Base-by-base conservation (phyloP, 106 monocot species). In the Acanthochlamys bracteata region DNA sequence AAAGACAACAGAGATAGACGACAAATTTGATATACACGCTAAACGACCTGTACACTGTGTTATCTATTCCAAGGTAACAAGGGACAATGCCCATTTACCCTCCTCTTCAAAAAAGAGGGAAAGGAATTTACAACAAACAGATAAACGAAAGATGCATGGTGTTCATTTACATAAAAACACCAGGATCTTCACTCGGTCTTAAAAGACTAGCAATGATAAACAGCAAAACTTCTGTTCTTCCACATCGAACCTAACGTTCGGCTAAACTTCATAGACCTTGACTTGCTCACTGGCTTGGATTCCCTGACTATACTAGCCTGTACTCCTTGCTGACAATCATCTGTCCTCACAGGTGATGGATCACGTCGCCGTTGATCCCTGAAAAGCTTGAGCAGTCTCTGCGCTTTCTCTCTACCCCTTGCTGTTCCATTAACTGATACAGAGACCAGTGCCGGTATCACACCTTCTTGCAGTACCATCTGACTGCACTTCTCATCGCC, bases 381-480 rank as follows among this genome's bases (percentile, higher is more conserved):
- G 57, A 98, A 98, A 20, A 92, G 59, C 61, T 75, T 71, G 25
- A 98, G 74, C 20, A 98, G 75, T 72, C 63, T 79, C 65, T 82
- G 81, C 7, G 98, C 85, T 62, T 79, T 92, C 61, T 98, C 92
- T 63, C 56, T 80, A 19, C 78, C 88, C 61, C 64, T 76, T 12
- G 24, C 20, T 0, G 81, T 83, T 8, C 92, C 92, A n/a, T 76
- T 78, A 16, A 66, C 82, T 0, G 92, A 74, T 16, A 89, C 24
- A 0, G 73, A 78, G 0, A 98, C 83, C 4, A 98, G 39, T 0
- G 83, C 69, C 0, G 98, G 98, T 19, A 92, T 89, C 13, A 85
- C 88, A 0, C 98, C 98, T 79, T 92, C 92, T 41, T 98, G 92
- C 17, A 98, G 62, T 52, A 89, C 98, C 75, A 80, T 69, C 6